Base-by-base conservation (phyloP, 768 basidiomycete species). In the Mycena haematopus region DNA sequence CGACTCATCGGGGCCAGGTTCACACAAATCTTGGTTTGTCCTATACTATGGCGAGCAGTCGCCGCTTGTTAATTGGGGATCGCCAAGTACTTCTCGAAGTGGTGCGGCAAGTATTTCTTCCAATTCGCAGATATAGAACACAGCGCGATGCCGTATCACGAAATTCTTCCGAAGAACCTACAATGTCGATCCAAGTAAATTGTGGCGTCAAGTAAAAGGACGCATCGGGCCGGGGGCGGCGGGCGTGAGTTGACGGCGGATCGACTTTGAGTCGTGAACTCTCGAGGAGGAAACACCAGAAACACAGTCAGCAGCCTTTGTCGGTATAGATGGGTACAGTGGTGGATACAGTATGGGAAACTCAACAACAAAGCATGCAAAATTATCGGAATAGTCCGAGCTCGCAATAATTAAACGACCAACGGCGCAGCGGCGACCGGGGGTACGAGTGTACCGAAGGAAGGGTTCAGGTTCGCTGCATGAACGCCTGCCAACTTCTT, bases 341-440 rank as follows among this genome's bases (percentile, higher is more conserved):
- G 65, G 22, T 59, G 51, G 62, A 63, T 67, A 67, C 65, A 67
- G 65, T 63, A 9, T 31, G 57, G 31, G 24, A 49, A 56, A 58
- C 24, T 29, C 44, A 38, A 51, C 21, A 57, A 55, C 6, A 6
- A n/a, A 13, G 55, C 42, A 38, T 31, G 29, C 29, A 45, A 47
- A 19, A 33, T 9, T 2, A n/a, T n/a, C 9, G 10, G n/a, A 11
- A 50, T 38, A 15, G 35, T 57, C 47, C 56, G 6, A 25, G 7
- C 15, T 29, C 38, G 49, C 29, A 27, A 46, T 46, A 45, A 56
- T 52, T 57, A 56, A 27, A 46, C 62, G 10, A 42, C 45, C 15
- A 63, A 11, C 6, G 77, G 74, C 38, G 79, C n/a, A n/a, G n/a
- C 73, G 7, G 79, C 73, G 14, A 76, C 71, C 46, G 75, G 74